phyloP scores from a whole-genome alignment of 768 basidiomycete species.

The Boletus rubroflammeus region DNA sequence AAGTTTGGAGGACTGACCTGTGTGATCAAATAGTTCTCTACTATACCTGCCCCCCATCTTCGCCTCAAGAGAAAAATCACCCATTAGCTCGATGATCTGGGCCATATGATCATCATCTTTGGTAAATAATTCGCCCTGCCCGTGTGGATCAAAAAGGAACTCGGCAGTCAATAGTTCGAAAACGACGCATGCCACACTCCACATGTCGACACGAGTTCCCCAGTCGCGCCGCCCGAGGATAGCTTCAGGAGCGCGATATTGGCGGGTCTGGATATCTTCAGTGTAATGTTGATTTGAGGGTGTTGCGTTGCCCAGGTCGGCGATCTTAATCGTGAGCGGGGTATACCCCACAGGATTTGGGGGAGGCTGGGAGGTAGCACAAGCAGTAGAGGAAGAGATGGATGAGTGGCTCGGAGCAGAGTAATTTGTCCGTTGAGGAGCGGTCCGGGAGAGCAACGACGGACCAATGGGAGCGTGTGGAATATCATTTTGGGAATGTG shows the following conservation, averaged over 20 bases:
- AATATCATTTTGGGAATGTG: constrained; percentile 15
- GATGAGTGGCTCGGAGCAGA: constrained; percentile 19
- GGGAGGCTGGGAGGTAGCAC: constrained; percentile 24
- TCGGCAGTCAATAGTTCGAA: constrained; percentile 92
- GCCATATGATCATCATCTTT: constrained; percentile 97
- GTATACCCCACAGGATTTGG: constrained; percentile 21
- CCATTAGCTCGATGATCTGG: constrained; percentile 88
- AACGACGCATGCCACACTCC: constrained; percentile 87
- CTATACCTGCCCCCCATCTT: constrained; percentile 86
- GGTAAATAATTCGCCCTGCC: constrained; percentile 74
- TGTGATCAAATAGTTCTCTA: constrained; percentile 77
- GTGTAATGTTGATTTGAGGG: constrained; percentile 89
- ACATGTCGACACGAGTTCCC: constrained; percentile 83
- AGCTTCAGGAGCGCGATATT: constrained; percentile 93
- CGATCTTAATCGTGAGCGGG: constrained; percentile 84
- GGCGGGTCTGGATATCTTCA: constrained; percentile 95
- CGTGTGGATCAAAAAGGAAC: constrained; percentile 88
- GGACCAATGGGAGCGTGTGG: constrained; percentile 35
- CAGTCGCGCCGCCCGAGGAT: constrained; percentile 85
- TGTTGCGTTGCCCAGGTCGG: constrained; percentile 92
- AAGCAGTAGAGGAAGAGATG: constrained; percentile 19
- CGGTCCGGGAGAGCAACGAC: constrained; percentile 65
- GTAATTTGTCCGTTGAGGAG: constrained; percentile 35
- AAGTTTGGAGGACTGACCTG: constrained; percentile 41
- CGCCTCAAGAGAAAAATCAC: constrained; percentile 66